Evolutionary conservation across 768 basidiomycete species (phyloP), one percentile per base, ranked within the genome.

Genomic region (Crepidotus variabilis): DNA sequence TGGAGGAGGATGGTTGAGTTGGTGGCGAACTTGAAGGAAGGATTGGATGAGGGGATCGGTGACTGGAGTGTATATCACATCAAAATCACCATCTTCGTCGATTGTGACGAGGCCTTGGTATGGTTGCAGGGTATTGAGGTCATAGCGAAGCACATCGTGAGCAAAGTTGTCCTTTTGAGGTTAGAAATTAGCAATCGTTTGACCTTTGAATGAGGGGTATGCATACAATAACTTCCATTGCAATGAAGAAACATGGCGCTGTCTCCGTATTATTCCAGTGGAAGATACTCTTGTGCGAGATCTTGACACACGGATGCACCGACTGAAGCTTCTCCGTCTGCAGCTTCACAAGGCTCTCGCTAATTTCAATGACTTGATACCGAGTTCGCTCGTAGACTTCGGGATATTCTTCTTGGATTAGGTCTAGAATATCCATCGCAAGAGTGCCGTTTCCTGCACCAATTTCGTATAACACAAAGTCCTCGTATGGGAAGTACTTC

Each of bases 391-490:
- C 92, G 69, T 94, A 98, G 3, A 98, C 93, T 36, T 94, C 93
- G 0, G 94, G 94, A 65, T 95, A 85, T 43, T 85, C 75, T 48
- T 83, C 79, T 20, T 79, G 83, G 28, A 99, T 71, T 64, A 84
- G 91, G 68, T 92, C 80, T 55, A 99, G 85, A 52, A 97, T 85
- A 68, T 98, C 88, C 71, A 83, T 73, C 28, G 96, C 95, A 55
- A 99, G 79, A 0, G 96, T 96, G 11, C 97, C 97, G 65, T 99
- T 99, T 43, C 97, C 97, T 1, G 94, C 97, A 34, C 97, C 97
- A 63, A 99, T 89, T 71, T 99, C 97, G 76, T 98, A 98, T 52
- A 99, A 87, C 60, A 91, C 83, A 61, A 98, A 86, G 69, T 97
- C 94, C 72, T 97, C 89, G 67, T 98, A 96, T 0, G 96, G 96